Conservation (phyloP, 306 rosid genomes). For the Pyrus bretschneideri region DNA sequence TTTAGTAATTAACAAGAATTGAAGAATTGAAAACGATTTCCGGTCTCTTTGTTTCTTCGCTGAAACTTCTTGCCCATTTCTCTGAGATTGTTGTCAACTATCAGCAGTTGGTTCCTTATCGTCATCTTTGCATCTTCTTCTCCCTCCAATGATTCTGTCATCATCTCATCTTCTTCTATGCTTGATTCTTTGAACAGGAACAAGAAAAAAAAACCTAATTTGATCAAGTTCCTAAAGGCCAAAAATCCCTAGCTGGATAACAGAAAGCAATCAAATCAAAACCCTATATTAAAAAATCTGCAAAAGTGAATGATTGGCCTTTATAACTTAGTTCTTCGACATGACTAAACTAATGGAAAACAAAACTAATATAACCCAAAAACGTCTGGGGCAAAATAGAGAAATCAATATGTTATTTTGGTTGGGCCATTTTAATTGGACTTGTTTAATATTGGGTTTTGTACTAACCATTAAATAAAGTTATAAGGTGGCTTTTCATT, state of each 20-base stretch:
- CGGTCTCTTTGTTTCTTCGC: too few relatives aligned
- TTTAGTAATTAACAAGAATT: constrained; percentile 1
- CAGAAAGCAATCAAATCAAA: neutral
- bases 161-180: constrained; percentile 37
- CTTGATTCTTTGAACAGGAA: neutral
- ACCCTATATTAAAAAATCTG: neutral
- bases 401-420: too few relatives aligned
- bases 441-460: too few relatives aligned
- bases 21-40: too few relatives aligned
- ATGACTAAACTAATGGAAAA: too few relatives aligned
- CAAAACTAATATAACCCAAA: too few relatives aligned
- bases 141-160: constrained; percentile 75
- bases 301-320: too few relatives aligned
- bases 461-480: too few relatives aligned
- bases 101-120: constrained; percentile 43
- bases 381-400: too few relatives aligned
- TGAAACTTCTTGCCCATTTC: constrained; percentile 76
- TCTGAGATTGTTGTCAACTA: constrained; percentile 56
- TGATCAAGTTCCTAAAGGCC: neutral
- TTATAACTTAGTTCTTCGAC: too few relatives aligned
- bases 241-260: neutral
- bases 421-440: too few relatives aligned
- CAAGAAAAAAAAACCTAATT: neutral
- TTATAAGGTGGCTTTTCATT: too few relatives aligned
- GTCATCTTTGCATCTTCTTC: constrained; percentile 71